A percentile compares a stretch with the other conserved stretches of the same genome.
These are phyloP conservation scores for Auriscalpium vulgare DNA, from an alignment of 768 basidiomycete genomes.

Conservation along the genomic window DNA sequence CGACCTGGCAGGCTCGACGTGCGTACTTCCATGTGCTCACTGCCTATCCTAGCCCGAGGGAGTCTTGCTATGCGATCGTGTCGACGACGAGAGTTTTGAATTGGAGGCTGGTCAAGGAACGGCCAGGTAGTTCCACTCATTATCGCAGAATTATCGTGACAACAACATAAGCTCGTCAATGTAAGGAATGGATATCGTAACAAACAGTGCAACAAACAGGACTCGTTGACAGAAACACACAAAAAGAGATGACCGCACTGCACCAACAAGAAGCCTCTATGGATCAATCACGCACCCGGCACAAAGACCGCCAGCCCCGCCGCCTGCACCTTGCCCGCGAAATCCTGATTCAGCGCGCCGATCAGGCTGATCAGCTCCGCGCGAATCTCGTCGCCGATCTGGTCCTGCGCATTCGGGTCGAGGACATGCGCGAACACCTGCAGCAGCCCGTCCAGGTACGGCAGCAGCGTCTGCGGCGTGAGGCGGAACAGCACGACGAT, in stretches of 20 bases:
- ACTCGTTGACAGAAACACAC: no score
- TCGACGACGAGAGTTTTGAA: no score
- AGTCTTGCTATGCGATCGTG: no score
- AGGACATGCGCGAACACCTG: conserved; percentile 76
- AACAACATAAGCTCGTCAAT: no score
- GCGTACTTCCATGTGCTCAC: no score
- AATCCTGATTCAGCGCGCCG: conserved; percentile 60
- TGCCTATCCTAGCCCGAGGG: no score
- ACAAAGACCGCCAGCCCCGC: conserved; percentile 60
- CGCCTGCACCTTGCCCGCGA: conserved; percentile 73
- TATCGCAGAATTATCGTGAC: no score
- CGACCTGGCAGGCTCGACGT: no score
- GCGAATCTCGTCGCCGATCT: conserved; percentile 74
- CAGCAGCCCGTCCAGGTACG: conserved; percentile 74
- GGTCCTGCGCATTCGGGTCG: conserved; percentile 64
- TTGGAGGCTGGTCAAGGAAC: no score
- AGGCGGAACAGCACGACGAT: conserved; percentile 82
- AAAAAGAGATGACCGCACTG: not conserved
- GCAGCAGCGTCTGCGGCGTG: conserved; percentile 60
- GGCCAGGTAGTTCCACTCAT: no score
- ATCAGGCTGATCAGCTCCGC: conserved; percentile 71
- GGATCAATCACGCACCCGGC: conserved; percentile 29
- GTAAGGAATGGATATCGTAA: no score
- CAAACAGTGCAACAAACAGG: no score
- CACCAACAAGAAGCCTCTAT: not conserved